These are phyloP conservation scores for Fraxinus pennsylvanica DNA, from an alignment of 257 asterid species.

Conservation along the genomic window DNA sequence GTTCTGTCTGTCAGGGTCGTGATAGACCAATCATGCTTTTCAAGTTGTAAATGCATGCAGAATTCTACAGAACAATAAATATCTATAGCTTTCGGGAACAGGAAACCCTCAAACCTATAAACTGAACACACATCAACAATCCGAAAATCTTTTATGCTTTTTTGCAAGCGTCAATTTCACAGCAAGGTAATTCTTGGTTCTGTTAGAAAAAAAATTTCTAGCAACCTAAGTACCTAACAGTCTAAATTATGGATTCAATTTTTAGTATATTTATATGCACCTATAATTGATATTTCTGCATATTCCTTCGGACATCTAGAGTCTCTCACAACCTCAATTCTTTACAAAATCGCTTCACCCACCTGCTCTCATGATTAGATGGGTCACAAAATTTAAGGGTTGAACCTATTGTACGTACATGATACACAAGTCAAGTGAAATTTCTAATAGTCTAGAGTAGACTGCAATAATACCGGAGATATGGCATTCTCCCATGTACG, in stretches of 20 bases:
- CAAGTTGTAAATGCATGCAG: neutral
- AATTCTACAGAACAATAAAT: neutral
- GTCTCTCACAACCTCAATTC: neutral
- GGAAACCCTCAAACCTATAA: neutral
- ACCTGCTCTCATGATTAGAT: neutral
- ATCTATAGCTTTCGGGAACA: neutral
- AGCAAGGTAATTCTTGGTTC: neutral
- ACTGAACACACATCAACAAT: neutral
- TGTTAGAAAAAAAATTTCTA: neutral
- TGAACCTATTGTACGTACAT: neutral
- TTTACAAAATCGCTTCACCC: neutral
- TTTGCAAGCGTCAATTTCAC: neutral
- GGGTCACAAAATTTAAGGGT: neutral
- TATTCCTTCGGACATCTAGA: neutral
- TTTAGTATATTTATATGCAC: neutral
- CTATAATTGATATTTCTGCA: neutral
- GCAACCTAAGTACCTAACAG: neutral
- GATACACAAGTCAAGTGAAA: neutral
- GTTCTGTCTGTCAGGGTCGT: neutral
- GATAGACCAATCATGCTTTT: neutral
- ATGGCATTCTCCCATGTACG: neutral
- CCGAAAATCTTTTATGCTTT: neutral
- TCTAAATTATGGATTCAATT: neutral
- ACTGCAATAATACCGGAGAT: neutral
- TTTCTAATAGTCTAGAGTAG: neutral